Percentiles rank a stretch among this genome's conserved stretches.
These are phyloP conservation scores for Dictyostelium capitatum DNA, from an alignment of 78 protist species.

Conservation along the genomic window DNA sequence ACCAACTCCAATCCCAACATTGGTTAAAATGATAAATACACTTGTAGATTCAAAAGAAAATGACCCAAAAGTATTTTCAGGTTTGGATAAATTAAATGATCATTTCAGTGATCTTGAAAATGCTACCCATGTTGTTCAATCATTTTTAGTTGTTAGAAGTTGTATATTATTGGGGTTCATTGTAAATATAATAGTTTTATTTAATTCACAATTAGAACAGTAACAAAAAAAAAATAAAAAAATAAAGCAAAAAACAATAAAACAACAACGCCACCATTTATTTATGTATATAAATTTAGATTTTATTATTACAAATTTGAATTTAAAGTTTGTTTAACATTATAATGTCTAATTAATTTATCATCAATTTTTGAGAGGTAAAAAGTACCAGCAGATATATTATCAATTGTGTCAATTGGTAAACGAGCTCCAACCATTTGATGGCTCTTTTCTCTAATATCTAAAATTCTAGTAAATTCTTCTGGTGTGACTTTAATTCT, in stretches of 20 bases:
- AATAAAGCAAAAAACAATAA: no score
- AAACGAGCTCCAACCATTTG: conserved; percentile 17
- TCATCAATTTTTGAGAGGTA: conserved; percentile 82
- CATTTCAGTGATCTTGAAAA: not conserved
- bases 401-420: conserved; percentile 55
- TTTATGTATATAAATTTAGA: no score
- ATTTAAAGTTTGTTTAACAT: not conserved
- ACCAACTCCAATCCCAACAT: not conserved
- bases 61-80: not conserved
- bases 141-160: conserved; percentile 16
- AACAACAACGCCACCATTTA: no score
- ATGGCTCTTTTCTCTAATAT: conserved; percentile 73
- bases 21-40: not conserved
- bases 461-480: conserved; percentile 56
- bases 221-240: no score
- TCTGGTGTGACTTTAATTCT: conserved; percentile 73
- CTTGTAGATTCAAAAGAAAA: conserved; percentile 33
- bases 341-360: conserved; percentile 81
- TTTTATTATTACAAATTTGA: conserved; percentile 22
- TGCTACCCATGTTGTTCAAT: not conserved
- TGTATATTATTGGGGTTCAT: conserved; percentile 29
- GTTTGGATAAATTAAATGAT: not conserved
- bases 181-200: conserved; percentile 30
- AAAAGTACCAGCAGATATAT: conserved; percentile 88
- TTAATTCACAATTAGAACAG: conserved; percentile 4